phyloP scores from a whole-genome alignment of 768 basidiomycete species.

The Russula dissimulans region DNA sequence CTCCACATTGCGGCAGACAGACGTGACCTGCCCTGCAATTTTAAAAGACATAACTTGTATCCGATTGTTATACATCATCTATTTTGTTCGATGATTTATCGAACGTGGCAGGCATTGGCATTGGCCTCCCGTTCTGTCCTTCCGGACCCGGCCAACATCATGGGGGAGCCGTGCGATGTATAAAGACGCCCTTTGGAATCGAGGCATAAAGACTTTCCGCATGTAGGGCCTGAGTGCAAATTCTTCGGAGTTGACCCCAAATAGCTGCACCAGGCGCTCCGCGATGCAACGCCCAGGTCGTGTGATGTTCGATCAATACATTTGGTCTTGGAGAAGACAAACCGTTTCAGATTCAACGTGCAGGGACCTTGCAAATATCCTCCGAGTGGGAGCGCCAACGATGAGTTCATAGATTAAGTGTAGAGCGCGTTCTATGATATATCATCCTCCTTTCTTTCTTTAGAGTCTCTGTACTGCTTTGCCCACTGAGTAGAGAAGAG shows the following conservation, averaged over 20 bases:
- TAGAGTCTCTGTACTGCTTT: slow-evolving; percentile 13
- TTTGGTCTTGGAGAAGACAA: not conserved
- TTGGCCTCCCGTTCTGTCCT: not conserved
- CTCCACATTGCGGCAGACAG: not conserved
- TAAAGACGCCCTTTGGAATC: too few relatives aligned
- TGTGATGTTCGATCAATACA: not conserved
- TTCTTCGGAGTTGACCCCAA: not conserved
- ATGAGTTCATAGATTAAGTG: not conserved
- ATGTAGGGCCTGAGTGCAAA: not conserved
- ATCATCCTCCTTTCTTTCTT: slow-evolving; percentile 9
- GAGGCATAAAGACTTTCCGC: not conserved
- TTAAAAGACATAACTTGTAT: not conserved
- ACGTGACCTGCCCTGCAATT: not conserved
- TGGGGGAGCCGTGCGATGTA: not conserved
- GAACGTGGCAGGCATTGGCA: not conserved
- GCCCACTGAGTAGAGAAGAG: slow-evolving; percentile 12
- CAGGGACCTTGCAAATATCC: not conserved
- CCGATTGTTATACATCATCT: not conserved
- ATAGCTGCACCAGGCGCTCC: not conserved
- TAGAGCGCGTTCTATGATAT: slow-evolving; percentile 6
- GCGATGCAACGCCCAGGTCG: not conserved
- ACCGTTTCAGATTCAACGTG: not conserved
- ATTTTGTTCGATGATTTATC: not conserved
- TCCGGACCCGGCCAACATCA: not conserved
- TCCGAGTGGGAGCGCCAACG: not conserved